Evolutionary conservation across 2,329 filamentous ascomycete genomes (phyloP).

Genomic region (Drechslera avenae): DNA sequence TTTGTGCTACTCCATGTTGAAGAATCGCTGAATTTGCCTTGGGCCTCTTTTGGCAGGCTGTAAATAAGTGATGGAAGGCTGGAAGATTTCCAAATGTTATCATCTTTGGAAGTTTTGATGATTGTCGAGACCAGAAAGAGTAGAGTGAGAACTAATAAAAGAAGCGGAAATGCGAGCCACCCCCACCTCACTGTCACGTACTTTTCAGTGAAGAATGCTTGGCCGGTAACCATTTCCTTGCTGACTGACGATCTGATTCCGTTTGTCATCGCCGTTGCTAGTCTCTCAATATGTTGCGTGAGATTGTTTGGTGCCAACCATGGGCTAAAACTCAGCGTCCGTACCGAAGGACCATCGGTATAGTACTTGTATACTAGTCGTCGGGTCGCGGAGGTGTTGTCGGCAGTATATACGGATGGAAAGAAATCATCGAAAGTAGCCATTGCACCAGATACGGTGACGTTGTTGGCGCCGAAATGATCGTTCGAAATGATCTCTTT

Average conservation of each 20-base stretch:
- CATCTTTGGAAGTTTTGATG: constrained; percentile 14
- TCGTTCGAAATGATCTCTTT: no score
- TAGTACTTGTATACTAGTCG: no score
- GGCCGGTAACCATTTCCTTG: constrained; percentile 7
- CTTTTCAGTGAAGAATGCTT: constrained; percentile 17
- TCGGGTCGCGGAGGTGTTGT: no score
- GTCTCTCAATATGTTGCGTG: constrained; percentile 22
- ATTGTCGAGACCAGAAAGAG: constrained; percentile 32
- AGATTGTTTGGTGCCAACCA: constrained; percentile 31
- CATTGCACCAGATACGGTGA: constrained; percentile 4
- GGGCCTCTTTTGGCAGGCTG: constrained; percentile 27
- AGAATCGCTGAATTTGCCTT: constrained; percentile 13
- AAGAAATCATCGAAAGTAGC: constrained; percentile 26
- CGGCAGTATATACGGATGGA: no score
- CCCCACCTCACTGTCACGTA: constrained; percentile 27
- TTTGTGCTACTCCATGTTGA: not conserved
- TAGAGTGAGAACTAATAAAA: constrained; percentile 24
- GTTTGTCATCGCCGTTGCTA: constrained; percentile 29
- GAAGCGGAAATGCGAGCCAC: constrained; percentile 34
- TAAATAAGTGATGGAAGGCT: constrained; percentile 40
- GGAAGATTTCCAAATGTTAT: constrained; percentile 29
- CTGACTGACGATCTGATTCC: constrained; percentile 20
- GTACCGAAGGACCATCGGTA: no score
- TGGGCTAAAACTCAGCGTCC: no score
- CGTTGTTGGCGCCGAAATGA: constrained; percentile 9